Evolutionary conservation across 768 basidiomycete genomes (phyloP).

Genomic region (Naganishia onofrii): DNA sequence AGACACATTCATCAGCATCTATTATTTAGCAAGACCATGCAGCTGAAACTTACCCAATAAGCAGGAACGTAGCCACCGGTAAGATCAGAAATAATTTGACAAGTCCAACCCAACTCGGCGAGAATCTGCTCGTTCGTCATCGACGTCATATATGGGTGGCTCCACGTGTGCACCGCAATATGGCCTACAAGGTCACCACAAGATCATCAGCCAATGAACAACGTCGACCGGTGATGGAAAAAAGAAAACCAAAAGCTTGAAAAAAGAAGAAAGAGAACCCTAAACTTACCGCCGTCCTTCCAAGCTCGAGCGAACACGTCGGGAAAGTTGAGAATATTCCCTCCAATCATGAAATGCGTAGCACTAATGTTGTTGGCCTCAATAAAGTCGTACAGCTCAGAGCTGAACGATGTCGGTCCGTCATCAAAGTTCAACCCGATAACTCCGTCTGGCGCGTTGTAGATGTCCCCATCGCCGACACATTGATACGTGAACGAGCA

Average conservation of each 20-base stretch:
- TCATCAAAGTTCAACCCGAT: constrained; percentile 56
- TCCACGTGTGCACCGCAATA: constrained; percentile 53
- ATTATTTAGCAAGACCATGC: neutral
- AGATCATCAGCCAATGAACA: no score
- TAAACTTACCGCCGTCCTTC: constrained; percentile 37
- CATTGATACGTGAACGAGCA: constrained; percentile 79
- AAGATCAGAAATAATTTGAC: constrained; percentile 70
- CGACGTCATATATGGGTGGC: constrained; percentile 48
- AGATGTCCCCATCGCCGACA: constrained; percentile 62
- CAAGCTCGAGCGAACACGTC: constrained; percentile 61
- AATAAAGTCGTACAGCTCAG: constrained; percentile 65
- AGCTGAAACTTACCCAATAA: constrained; percentile 62
- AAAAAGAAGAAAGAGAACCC: neutral
- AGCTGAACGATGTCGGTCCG: constrained; percentile 48
- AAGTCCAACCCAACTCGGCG: constrained; percentile 77
- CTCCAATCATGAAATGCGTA: constrained; percentile 88
- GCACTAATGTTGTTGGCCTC: constrained; percentile 61
- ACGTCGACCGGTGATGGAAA: neutral
- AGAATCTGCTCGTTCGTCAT: constrained; percentile 66
- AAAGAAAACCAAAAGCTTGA: no score
- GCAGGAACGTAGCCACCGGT: constrained; percentile 70
- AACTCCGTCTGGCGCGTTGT: constrained; percentile 71
- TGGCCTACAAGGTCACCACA: constrained; percentile 32
- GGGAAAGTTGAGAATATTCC: constrained; percentile 66
- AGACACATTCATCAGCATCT: neutral